Conservation (phyloP, 2,329 filamentous ascomycete species). For the Lecanicillium sp. region DNA sequence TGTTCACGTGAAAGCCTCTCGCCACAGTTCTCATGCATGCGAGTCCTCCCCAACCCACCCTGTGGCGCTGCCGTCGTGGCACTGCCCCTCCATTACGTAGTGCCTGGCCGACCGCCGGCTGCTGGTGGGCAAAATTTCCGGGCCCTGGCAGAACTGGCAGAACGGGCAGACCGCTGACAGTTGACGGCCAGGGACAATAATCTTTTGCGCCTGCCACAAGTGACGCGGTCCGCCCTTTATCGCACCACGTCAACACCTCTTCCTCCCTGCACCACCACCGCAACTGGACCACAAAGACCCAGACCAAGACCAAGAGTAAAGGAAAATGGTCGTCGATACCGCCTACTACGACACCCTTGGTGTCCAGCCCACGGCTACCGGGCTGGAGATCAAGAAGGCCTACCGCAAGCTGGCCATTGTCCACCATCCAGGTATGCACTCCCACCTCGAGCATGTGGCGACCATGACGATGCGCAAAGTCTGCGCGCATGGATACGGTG, state of each 20-base stretch:
- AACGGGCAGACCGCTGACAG: neutral
- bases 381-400: conserved; percentile 94
- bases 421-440: conserved; percentile 68
- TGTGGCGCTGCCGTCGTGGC: conserved; percentile 1
- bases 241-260: neutral
- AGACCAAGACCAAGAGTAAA: too few species aligned
- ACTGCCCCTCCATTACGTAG: conserved; percentile 32
- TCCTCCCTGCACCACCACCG: neutral
- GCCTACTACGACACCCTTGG: conserved; percentile 82
- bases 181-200: neutral
- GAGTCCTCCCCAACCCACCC: too few species aligned
- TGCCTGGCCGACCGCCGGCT: too few species aligned
- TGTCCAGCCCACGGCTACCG: conserved; percentile 75
- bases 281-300: conserved; percentile 6
- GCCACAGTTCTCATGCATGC: too few species aligned
- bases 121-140: conserved; percentile 13
- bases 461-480: neutral
- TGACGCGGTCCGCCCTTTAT: too few species aligned
- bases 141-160: too few species aligned
- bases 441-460: neutral
- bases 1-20: too few species aligned
- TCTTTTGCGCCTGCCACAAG: conserved; percentile 7
- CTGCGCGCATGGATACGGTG: neutral
- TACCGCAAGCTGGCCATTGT: conserved; percentile 92
- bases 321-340: conserved; percentile 75